phyloP scores from a whole-genome alignment of 371 early-diverging fungal species.

The Rhizopus sp. region DNA sequence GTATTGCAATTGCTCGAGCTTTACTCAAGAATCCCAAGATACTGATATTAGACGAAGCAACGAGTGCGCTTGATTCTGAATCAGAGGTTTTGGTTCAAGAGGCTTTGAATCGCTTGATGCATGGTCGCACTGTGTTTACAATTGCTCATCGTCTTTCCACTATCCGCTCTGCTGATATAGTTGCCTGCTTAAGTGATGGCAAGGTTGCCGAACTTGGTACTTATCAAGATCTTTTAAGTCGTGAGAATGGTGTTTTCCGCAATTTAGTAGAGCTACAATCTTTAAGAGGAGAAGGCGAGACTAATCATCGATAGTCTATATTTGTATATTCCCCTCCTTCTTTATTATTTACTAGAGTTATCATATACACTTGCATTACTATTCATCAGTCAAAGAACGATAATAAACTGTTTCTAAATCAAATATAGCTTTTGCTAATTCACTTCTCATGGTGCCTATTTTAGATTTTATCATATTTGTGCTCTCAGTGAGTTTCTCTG shows the following conservation, averaged over 20 bases:
- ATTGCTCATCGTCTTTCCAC: conserved; percentile 78
- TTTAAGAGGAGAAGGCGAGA: conserved; percentile 18
- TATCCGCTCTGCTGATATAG: conserved; percentile 65
- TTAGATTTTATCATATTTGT: conserved; percentile 36
- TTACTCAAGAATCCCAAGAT: conserved; percentile 72
- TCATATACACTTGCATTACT: conserved; percentile 4
- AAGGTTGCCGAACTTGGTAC: conserved; percentile 61
- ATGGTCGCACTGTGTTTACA: conserved; percentile 66
- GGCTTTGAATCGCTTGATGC: conserved; percentile 59
- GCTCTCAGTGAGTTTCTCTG: conserved; percentile 29
- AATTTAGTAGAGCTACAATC: conserved; percentile 48
- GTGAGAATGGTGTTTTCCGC: conserved; percentile 58
- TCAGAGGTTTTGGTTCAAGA: conserved; percentile 64
- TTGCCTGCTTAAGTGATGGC: conserved; percentile 65
- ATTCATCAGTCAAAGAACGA: conserved; percentile 34
- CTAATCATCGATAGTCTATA: not conserved
- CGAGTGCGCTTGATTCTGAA: conserved; percentile 77
- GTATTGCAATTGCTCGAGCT: conserved; percentile 76
- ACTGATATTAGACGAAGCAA: conserved; percentile 88
- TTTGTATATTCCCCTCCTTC: not conserved
- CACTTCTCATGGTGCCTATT: conserved; percentile 30
- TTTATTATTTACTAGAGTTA: not conserved
- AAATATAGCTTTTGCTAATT: conserved; percentile 39
- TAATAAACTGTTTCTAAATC: conserved; percentile 50
- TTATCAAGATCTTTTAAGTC: conserved; percentile 54